Base-by-base conservation (phyloP, 179 eudicot genomes). In the Gypsophila paniculata region DNA sequence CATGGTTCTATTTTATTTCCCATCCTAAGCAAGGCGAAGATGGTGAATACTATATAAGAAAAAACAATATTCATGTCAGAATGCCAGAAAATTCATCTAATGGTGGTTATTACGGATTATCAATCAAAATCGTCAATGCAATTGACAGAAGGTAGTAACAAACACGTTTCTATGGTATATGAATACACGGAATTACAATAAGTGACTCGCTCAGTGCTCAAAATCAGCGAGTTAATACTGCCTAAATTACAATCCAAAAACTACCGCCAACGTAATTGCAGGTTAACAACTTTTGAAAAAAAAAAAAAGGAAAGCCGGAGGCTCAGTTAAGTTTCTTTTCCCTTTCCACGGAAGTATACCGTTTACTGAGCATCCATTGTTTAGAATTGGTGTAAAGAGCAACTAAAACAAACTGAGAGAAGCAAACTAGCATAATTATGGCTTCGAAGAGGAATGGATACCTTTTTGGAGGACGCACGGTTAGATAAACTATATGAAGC, bases 391-490 rank as follows among this genome's bases (percentile, higher is more conserved):
- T 72, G 80, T 86, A 88, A 64, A 87, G 52, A 52, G 87, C 81
- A 44, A 94, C 72, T 59, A 82, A 72, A 71, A 83, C 85, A 78
- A 94, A 91, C 80, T 91, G 99, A 69, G 93, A 84, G 85, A 91
- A 94, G 82, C 97, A 90, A 23, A 88, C 75, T 36, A 84, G 81
- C 97, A 91, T 88, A 71, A 94, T 88, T 64, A 94, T 72, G 22
- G 99, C 97, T 80, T 94, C 99, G 55, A 91, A 90, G 60, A 94
- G 89, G 76, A 82, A 94, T 38, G 96, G 97, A 60, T 91, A 94
- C 86, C 86, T 90, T 78, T 82, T 32, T 21, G 93, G 99, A 26
- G 99, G 96, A 13, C 34, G 55, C 62, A 85, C 12, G 32, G 81
- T 79, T 67, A 94, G 32, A 76, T 90, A 94, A 60, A 87, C 79